phyloP scores from a whole-genome alignment of 441 rosid genomes.

The Metrosideros polymorpha region DNA sequence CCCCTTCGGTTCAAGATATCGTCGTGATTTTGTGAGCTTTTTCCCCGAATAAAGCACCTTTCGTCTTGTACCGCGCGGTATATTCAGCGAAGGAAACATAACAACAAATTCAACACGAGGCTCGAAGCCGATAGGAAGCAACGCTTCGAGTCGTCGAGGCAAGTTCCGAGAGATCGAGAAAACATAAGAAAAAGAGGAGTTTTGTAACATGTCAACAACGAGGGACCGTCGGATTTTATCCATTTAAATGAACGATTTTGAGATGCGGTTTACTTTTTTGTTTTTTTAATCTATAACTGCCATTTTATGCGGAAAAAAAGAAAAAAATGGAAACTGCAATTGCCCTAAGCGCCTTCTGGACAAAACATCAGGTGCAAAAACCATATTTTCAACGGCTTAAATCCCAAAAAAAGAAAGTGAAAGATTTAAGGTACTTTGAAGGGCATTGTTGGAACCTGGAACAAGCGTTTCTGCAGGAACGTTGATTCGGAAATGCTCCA shows the following conservation, averaged over 20 bases:
- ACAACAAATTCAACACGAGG: background rate
- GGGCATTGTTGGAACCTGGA: background rate
- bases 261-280: background rate
- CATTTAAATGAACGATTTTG: background rate
- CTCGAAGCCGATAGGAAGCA: background rate
- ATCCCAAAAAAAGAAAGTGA: background rate
- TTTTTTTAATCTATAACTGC: too few relatives aligned
- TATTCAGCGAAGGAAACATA: background rate
- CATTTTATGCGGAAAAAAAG: background rate
- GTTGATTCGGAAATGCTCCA: background rate
- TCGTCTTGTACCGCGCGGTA: accelerated
- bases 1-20: background rate
- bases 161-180: background rate
- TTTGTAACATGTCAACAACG: too few relatives aligned
- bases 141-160: accelerated
- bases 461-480: background rate
- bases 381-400: background rate
- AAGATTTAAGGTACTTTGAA: background rate
- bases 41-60: accelerated
- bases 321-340: background rate
- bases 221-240: too few relatives aligned
- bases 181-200: too few relatives aligned
- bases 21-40: background rate
- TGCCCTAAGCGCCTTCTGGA: background rate
- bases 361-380: background rate